A percentile compares a stretch with the other conserved stretches of the same genome.
Conservation (phyloP, 179 eudicot species). For the Corrigiola litoralis region DNA sequence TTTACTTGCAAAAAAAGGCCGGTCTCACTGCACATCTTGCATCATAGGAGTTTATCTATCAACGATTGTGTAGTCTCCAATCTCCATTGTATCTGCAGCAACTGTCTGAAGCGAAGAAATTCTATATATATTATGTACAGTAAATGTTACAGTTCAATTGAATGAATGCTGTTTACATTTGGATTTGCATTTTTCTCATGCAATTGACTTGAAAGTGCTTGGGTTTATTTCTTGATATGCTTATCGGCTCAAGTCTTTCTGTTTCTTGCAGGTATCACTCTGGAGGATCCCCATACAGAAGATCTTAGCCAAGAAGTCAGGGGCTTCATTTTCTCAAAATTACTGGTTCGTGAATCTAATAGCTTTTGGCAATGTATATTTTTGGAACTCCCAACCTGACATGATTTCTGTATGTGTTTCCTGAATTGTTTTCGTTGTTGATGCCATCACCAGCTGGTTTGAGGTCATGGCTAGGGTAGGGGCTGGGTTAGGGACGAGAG, state of each 20-base stretch:
- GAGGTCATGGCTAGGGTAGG: background rate
- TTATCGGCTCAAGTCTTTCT: background rate
- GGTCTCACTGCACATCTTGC: background rate
- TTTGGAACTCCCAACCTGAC: background rate
- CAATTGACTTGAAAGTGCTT: background rate
- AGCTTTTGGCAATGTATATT: background rate
- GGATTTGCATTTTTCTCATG: background rate
- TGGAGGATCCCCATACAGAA: slow-evolving; percentile 95
- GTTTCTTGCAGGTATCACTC: slow-evolving; percentile 65
- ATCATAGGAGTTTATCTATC: background rate
- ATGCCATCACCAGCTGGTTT: background rate
- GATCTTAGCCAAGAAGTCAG: slow-evolving; percentile 97
- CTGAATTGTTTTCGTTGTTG: background rate
- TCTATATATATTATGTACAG: background rate
- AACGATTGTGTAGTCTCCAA: background rate
- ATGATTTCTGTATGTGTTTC: background rate
- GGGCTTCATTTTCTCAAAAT: slow-evolving; percentile 88
- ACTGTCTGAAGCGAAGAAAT: background rate
- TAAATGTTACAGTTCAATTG: background rate
- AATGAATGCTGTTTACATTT: background rate
- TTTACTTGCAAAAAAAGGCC: too few relatives aligned
- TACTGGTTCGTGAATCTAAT: slow-evolving; percentile 58
- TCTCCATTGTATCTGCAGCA: background rate
- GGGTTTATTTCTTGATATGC: background rate
- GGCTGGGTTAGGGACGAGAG: background rate